Conservation (phyloP, 2,329 filamentous ascomycete species). For the Chaetomium strumarium region DNA sequence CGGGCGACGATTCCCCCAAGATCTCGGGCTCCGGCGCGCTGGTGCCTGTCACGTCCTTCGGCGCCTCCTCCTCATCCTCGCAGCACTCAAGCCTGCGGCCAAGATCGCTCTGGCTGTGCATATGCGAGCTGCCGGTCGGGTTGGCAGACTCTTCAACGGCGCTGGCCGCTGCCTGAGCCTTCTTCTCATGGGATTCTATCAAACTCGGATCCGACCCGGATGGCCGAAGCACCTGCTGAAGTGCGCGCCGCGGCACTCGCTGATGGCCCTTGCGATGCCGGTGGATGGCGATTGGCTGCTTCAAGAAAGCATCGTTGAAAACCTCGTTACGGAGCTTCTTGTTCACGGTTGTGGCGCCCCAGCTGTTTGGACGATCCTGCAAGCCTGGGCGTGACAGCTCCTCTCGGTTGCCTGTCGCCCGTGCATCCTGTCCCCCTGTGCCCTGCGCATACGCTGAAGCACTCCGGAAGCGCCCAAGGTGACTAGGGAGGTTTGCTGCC, state of each 20-base stretch:
- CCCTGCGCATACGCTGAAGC: constrained; percentile 30
- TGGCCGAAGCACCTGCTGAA: constrained; percentile 41
- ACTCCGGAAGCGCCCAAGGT: constrained; percentile 33
- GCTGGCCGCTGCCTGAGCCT: constrained; percentile 5
- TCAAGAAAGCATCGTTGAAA: constrained; percentile 84
- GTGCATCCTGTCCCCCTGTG: constrained; percentile 14
- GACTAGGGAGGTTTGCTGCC: constrained; percentile 30
- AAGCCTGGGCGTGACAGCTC: constrained; percentile 36
- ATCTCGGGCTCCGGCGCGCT: constrained; percentile 60
- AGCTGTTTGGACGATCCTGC: constrained; percentile 58
- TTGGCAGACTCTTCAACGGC: constrained; percentile 7
- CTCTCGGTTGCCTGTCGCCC: neutral
- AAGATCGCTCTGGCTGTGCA: constrained; percentile 26
- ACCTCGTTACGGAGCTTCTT: constrained; percentile 83
- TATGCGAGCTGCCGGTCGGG: constrained; percentile 13
- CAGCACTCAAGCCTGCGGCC: constrained; percentile 12
- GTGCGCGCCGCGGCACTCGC: constrained; percentile 45
- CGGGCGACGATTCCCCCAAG: constrained; percentile 37
- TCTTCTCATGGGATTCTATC: constrained; percentile 18
- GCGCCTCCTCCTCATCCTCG: constrained; percentile 34
- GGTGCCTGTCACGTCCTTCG: constrained; percentile 55
- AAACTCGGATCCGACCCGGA: constrained; percentile 42
- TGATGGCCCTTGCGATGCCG: constrained; percentile 63
- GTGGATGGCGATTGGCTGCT: constrained; percentile 74
- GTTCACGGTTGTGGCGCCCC: constrained; percentile 91